A percentile compares a stretch with the other conserved stretches of the same genome.
Evolutionary conservation across 116 monocot genomes (phyloP).

Genomic region (Cymodocea nodosa): DNA sequence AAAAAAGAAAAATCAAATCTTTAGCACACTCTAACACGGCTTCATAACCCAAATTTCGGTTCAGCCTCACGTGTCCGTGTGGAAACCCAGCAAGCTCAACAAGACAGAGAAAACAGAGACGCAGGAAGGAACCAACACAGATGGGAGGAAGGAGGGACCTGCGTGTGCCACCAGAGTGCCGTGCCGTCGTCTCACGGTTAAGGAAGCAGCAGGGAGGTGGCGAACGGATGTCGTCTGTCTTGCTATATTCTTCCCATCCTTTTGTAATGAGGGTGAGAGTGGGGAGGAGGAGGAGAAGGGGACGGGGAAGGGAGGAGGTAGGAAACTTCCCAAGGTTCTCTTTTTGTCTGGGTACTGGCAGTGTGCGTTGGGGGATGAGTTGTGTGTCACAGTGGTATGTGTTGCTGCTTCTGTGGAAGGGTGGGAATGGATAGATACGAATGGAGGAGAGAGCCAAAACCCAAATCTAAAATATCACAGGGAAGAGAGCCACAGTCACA

Average conservation of each 20-base stretch:
- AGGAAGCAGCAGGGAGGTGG: no score
- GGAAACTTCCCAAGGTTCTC: constrained; percentile 16
- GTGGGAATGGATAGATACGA: neutral
- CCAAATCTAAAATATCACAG: neutral
- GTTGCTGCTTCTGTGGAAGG: no score
- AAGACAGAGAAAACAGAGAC: neutral
- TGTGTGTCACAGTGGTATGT: no score
- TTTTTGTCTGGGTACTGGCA: constrained; percentile 12
- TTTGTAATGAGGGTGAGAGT: constrained; percentile 3
- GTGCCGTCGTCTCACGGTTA: neutral
- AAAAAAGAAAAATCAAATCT: no score
- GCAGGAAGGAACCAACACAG: neutral
- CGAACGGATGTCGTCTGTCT: neutral
- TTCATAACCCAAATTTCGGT: neutral
- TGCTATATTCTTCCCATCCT: neutral
- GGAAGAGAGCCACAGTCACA: neutral
- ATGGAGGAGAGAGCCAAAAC: neutral
- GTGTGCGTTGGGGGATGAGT: neutral
- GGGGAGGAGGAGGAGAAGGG: neutral
- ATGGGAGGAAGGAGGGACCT: neutral
- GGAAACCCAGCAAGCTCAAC: neutral
- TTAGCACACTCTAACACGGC: neutral
- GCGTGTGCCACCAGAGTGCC: neutral
- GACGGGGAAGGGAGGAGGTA: constrained; percentile 7
- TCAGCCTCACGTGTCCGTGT: no score